These are phyloP conservation scores for Tuber umbilicatum DNA, from an alignment of 495 filamentous ascomycete species.

Conservation along the genomic window DNA sequence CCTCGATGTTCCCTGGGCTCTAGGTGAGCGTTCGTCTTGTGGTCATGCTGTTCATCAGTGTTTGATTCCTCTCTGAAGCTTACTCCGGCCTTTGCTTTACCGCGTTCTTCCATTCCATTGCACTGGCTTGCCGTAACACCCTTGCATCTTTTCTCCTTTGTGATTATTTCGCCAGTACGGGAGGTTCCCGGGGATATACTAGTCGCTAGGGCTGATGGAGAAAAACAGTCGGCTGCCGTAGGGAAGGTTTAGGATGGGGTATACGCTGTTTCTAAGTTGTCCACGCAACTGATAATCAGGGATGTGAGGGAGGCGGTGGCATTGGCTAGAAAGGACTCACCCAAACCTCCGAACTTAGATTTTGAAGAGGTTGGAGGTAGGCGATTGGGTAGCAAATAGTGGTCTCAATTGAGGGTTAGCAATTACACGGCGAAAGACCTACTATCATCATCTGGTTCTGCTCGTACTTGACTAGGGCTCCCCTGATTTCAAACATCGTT, in stretches of 20 bases:
- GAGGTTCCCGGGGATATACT: conserved; percentile 30
- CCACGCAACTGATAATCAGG: conserved; percentile 37
- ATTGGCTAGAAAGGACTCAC: conserved; percentile 24
- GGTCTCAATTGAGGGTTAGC: conserved; percentile 17
- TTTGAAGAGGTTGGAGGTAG: neutral
- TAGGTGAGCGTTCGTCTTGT: conserved; percentile 1
- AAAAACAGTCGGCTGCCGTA: conserved; percentile 38
- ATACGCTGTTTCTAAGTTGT: conserved; percentile 37
- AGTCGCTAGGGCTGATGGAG: conserved; percentile 38
- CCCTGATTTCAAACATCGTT: conserved; percentile 9
- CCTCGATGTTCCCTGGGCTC: neutral
- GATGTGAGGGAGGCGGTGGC: conserved; percentile 37
- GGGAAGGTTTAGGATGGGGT: conserved; percentile 35
- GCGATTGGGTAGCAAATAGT: conserved; percentile 34
- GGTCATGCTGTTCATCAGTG: conserved; percentile 35
- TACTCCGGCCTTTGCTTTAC: conserved; percentile 37
- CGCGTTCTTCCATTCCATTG: conserved; percentile 35
- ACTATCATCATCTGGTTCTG: conserved; percentile 9
- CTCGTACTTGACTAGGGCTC: conserved; percentile 25
- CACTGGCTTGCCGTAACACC: conserved; percentile 39
- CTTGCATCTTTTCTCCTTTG: conserved; percentile 33
- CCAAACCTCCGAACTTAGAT: conserved; percentile 6
- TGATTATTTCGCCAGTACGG: conserved; percentile 21
- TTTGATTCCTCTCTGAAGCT: conserved; percentile 37
- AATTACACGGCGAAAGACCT: conserved; percentile 11